Percentiles rank a stretch among this genome's conserved stretches.
phyloP scores from a whole-genome alignment of 352 stramenopile species.

The Phytophthora vignae region DNA sequence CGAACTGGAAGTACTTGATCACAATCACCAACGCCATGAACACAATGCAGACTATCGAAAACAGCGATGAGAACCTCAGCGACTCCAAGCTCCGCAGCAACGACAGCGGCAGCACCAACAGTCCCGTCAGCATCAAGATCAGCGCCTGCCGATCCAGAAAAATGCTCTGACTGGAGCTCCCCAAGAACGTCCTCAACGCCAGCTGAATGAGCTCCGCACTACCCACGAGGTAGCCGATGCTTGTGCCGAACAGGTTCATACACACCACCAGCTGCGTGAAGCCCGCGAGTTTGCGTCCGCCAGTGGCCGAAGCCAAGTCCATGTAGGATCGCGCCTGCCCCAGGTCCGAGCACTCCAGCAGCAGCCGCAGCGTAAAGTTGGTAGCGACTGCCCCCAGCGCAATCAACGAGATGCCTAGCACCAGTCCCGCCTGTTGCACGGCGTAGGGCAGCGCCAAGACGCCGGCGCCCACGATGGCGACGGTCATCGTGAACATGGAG shows the following conservation, averaged over 20 bases:
- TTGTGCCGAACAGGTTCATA: slow-evolving; percentile 91
- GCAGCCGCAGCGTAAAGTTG: slow-evolving; percentile 83
- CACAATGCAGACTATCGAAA: slow-evolving; percentile 89
- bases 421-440: slow-evolving; percentile 75
- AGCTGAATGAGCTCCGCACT: slow-evolving; percentile 83
- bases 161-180: slow-evolving; percentile 51
- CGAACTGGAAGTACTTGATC: slow-evolving; percentile 92
- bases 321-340: slow-evolving; percentile 85
- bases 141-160: slow-evolving; percentile 73
- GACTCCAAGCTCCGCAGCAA: slow-evolving; percentile 85
- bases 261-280: slow-evolving; percentile 86
- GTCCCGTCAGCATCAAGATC: slow-evolving; percentile 63
- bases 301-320: slow-evolving; percentile 74
- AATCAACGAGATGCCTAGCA: slow-evolving; percentile 82
- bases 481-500: slow-evolving; percentile 92
- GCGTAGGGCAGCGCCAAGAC: slow-evolving; percentile 86
- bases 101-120: slow-evolving; percentile 84
- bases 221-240: slow-evolving; percentile 84
- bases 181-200: slow-evolving; percentile 61
- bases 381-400: slow-evolving; percentile 68
- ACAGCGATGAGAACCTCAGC: slow-evolving; percentile 87
- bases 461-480: slow-evolving; percentile 86
- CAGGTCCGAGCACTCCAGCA: slow-evolving; percentile 83
- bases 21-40: slow-evolving; percentile 91
- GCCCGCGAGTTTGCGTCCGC: slow-evolving; percentile 63